Conservation (phyloP, 495 filamentous ascomycete species). For the Ramalina peruviana region DNA sequence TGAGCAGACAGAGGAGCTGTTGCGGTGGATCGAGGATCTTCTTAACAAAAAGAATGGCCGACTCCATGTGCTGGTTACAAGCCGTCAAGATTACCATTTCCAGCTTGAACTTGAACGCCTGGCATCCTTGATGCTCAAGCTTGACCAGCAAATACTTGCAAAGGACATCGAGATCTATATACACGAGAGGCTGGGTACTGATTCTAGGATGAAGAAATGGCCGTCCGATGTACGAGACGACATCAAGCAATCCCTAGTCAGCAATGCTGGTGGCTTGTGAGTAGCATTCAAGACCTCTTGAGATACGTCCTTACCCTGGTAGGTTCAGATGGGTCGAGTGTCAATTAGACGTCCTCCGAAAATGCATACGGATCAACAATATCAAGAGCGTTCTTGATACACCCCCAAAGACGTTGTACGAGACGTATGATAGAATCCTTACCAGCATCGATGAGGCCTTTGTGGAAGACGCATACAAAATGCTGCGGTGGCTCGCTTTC, state of each 20-base stretch:
- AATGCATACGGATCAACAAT: constrained; percentile 13
- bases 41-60: not conserved
- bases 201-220: constrained; percentile 20
- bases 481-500: constrained; percentile 22
- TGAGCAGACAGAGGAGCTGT: not conserved
- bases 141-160: constrained; percentile 10
- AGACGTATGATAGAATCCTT: constrained; percentile 26
- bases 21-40: not conserved
- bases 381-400: constrained; percentile 20
- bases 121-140: not conserved
- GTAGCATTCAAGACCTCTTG: not conserved
- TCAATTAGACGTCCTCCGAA: constrained; percentile 20
- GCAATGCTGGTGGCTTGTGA: constrained; percentile 25
- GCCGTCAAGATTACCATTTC: not conserved
- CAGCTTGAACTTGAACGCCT: not conserved
- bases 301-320: constrained; percentile 4
- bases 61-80: not conserved
- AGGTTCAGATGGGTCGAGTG: constrained; percentile 30
- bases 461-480: constrained; percentile 9
- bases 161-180: constrained; percentile 23
- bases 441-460: constrained; percentile 14
- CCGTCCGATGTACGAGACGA: constrained; percentile 12
- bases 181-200: constrained; percentile 15
- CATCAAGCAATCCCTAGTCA: constrained; percentile 16
- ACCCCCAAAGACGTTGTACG: constrained; percentile 24